Evolutionary conservation across 345 rosid genomes (phyloP).

Genomic region (Pelargonium nanum): DNA sequence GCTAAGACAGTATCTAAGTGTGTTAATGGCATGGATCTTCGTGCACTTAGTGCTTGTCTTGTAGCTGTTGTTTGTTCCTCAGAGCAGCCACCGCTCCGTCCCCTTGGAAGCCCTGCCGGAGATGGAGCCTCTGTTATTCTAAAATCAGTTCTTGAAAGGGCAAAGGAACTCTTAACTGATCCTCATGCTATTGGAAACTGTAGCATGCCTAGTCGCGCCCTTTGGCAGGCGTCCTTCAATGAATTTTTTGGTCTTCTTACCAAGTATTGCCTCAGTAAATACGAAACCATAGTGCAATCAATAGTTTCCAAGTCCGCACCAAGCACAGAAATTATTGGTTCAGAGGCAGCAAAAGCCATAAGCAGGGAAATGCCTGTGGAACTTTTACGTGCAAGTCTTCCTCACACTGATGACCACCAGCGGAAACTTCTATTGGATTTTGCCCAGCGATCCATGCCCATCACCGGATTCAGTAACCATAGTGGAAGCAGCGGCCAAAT

Average conservation of each 20-base stretch:
- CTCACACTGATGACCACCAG: slow-evolving; percentile 78
- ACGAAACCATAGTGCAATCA: slow-evolving; percentile 66
- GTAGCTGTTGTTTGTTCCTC: slow-evolving; percentile 96
- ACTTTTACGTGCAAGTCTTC: slow-evolving; percentile 84
- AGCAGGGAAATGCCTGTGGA: slow-evolving; percentile 94
- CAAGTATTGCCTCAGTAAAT: slow-evolving; percentile 81
- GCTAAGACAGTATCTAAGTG: slow-evolving; percentile 55
- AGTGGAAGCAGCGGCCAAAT: slow-evolving; percentile 33
- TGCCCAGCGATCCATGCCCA: slow-evolving; percentile 47
- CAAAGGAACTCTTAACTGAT: slow-evolving; percentile 47
- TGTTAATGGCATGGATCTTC: slow-evolving; percentile 72
- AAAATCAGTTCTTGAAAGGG: slow-evolving; percentile 78
- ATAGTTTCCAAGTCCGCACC: slow-evolving; percentile 34
- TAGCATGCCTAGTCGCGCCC: slow-evolving; percentile 45
- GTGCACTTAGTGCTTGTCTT: slow-evolving; percentile 83
- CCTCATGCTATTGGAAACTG: slow-evolving; percentile 33
- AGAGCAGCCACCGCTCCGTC: slow-evolving; percentile 96
- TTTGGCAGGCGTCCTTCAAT: slow-evolving; percentile 94
- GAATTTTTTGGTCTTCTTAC: slow-evolving; percentile 80
- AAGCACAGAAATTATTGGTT: slow-evolving; percentile 38
- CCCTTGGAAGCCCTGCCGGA: slow-evolving; percentile 79
- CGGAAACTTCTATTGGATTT: slow-evolving; percentile 58
- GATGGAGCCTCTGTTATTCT: slow-evolving; percentile 75
- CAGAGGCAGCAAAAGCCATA: slow-evolving; percentile 41
- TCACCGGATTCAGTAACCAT: slow-evolving; percentile 24